A percentile compares a stretch with the other conserved stretches of the same genome.
Evolutionary conservation across 2,329 filamentous ascomycete genomes (phyloP).

Genomic region (Penicillium sp.): DNA sequence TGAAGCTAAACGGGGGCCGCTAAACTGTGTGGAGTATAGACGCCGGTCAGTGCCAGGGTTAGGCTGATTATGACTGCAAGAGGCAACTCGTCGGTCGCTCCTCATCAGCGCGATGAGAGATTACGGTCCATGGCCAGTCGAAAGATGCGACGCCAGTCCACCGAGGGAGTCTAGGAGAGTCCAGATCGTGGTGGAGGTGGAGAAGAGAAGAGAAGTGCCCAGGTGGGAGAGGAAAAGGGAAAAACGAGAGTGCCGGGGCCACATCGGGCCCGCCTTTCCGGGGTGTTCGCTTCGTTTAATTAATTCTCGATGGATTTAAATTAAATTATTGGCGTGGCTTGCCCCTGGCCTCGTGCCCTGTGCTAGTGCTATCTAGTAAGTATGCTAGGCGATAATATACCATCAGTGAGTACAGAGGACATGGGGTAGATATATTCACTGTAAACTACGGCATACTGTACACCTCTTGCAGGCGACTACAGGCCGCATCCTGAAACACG

Average conservation of each 20-base stretch:
- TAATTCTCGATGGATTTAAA: too few relatives aligned
- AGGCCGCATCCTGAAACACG: neutral
- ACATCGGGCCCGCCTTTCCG: neutral
- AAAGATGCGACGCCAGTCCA: neutral
- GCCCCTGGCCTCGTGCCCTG: too few relatives aligned
- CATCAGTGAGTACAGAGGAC: too few relatives aligned
- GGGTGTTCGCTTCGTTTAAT: neutral
- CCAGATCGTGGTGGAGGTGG: neutral
- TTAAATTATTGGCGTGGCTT: too few relatives aligned
- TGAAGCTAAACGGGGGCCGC: conserved; percentile 4
- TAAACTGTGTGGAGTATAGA: neutral
- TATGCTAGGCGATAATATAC: too few relatives aligned
- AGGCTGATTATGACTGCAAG: neutral
- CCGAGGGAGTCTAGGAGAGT: neutral
- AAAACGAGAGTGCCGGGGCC: neutral
- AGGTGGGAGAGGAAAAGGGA: neutral
- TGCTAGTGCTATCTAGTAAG: too few relatives aligned
- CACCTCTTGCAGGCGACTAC: too few relatives aligned
- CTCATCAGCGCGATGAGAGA: neutral
- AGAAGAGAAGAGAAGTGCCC: neutral
- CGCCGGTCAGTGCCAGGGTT: conserved; percentile 2
- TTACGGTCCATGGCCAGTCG: neutral
- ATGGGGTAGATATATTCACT: too few relatives aligned
- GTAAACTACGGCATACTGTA: too few relatives aligned
- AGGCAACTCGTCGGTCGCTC: neutral